Evolutionary conservation across 139 green algal species (phyloP), one percentile per base, ranked within the genome.

Genomic region (Axilococcus clingmanii): DNA sequence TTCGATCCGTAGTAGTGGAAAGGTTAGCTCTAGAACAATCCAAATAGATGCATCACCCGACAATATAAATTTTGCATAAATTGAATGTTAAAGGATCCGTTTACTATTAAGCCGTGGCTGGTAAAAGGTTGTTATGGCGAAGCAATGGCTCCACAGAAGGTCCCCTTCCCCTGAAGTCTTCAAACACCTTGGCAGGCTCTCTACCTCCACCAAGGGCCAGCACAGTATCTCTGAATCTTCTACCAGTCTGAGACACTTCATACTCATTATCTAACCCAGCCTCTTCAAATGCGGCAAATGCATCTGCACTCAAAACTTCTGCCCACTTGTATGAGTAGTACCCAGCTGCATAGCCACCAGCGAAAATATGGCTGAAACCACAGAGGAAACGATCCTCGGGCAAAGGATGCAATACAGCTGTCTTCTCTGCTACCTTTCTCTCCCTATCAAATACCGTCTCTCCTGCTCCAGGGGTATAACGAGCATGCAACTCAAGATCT

Each of bases 261-360:
- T 52, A 59, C 31, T 92, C 78, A 54, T 96, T 59, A 2, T 94
- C 81, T n/a, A 96, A 57, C 1, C 88, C 88, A 0, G 62, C 88
- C 45, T 96, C 90, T 78, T 97, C 90, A 73, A 97, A 97, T 0
- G 90, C 91, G 2, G 57, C 66, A 62, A 95, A 98, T 1, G 89
- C 89, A 53, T 97, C 89, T 0, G 89, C 88, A 7, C 69, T 86
- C 44, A 97, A 70, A 59, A 96, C 88, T 68, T 97, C 88, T 2
- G 89, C 89, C 87, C 87, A 97, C 75, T 89, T 41, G 38, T 61
- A 55, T 5, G 12, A 40, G 44, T 53, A 61, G 58, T 91, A 94
- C 2, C 84, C 88, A 4, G 85, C 86, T 3, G 59, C 65, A 59
- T 96, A 96, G 7, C 85, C 86, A 9, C 89, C 89, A 1, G 89